Evolutionary conservation across 225 moss, liverwort and hornwort species (phyloP).

Genomic region (Sphagnum tenellum): DNA sequence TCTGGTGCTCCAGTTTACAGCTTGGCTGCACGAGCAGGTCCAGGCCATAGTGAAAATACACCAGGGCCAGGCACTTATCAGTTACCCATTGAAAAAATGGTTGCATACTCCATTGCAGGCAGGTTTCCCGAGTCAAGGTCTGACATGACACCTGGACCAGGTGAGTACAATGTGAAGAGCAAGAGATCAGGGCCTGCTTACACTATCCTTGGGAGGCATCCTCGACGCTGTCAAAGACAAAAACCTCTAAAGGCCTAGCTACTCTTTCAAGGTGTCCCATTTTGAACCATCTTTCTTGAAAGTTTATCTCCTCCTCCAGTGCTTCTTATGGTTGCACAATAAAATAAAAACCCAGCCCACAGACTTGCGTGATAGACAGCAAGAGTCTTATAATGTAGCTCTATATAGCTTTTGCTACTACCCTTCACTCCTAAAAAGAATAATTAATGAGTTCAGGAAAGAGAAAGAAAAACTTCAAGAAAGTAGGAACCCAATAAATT

Average conservation of each 20-base stretch:
- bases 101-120: slow-evolving; percentile 28
- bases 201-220: slow-evolving; percentile 30
- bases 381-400: too few relatives aligned
- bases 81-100: slow-evolving; percentile 5
- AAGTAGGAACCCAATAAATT: too few relatives aligned
- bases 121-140: slow-evolving; percentile 7
- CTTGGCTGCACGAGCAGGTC: neutral
- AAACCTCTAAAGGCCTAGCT: slow-evolving; percentile 3
- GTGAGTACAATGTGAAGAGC: slow-evolving; percentile 26
- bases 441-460: too few relatives aligned
- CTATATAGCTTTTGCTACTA: too few relatives aligned
- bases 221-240: slow-evolving; percentile 14
- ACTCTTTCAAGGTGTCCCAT: too few relatives aligned
- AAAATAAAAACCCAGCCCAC: too few relatives aligned
- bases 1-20: neutral
- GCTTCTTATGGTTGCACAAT: too few relatives aligned
- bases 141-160: slow-evolving; percentile 27
- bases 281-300: too few relatives aligned
- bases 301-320: too few relatives aligned
- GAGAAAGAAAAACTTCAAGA: too few relatives aligned
- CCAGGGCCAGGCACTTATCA: slow-evolving; percentile 3
- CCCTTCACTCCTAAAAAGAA: too few relatives aligned
- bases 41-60: neutral
- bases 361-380: too few relatives aligned
- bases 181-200: slow-evolving; percentile 36